Conservation (phyloP, 2,329 filamentous ascomycete genomes). For the Metarhizium humberi region DNA sequence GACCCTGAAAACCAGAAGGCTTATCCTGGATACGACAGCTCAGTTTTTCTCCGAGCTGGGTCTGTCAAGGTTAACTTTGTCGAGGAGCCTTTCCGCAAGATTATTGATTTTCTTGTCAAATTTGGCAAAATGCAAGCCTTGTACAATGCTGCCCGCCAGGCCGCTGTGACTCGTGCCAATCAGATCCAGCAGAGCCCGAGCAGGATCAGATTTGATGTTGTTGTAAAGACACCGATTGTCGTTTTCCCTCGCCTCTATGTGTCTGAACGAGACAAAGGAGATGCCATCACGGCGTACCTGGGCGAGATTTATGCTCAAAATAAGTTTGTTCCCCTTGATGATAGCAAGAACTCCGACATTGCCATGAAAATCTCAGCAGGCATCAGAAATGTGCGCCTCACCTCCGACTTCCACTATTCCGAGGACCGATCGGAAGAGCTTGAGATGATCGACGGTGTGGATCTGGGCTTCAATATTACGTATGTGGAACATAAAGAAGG, state of each 20-base stretch:
- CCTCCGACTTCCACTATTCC: constrained; percentile 78
- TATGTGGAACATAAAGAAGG: constrained; percentile 79
- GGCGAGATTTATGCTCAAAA: constrained; percentile 98
- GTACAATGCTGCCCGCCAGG: constrained; percentile 93
- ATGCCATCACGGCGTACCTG: constrained; percentile 83
- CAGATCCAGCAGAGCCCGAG: constrained; percentile 86
- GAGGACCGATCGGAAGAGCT: constrained; percentile 69
- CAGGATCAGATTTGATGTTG: constrained; percentile 87
- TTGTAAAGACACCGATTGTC: constrained; percentile 90
- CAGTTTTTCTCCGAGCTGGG: constrained; percentile 80
- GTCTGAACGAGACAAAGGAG: constrained; percentile 60
- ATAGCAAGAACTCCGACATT: constrained; percentile 60
- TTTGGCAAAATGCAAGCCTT: constrained; percentile 99
- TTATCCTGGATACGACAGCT: constrained; percentile 93
- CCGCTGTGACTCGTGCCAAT: constrained; percentile 84
- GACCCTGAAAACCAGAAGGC: constrained; percentile 58
- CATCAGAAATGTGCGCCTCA: constrained; percentile 84
- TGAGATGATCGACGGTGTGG: constrained; percentile 94
- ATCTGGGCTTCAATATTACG: constrained; percentile 84
- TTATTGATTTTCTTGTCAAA: constrained; percentile 95
- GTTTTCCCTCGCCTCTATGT: constrained; percentile 78
- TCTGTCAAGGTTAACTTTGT: constrained; percentile 96
- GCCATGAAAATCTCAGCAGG: constrained; percentile 87
- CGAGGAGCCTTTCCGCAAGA: constrained; percentile 95
- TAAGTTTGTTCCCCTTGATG: constrained; percentile 76